Evolutionary conservation across 345 rosid genomes (phyloP).

Genomic region (Populus deltoides): DNA sequence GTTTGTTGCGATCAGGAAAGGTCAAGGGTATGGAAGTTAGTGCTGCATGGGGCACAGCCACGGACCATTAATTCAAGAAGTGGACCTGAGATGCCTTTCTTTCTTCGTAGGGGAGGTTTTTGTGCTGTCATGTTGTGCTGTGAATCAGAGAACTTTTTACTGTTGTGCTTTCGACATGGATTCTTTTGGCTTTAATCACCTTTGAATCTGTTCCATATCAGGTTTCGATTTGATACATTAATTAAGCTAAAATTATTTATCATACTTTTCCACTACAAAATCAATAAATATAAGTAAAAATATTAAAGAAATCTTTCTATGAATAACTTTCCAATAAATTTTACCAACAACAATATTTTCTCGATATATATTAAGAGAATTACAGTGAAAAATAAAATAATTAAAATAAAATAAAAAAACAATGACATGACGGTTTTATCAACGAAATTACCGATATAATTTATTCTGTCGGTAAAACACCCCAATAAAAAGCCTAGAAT

Average conservation of each 20-base stretch:
- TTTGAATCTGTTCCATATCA: conserved; percentile 19
- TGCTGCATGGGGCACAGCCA: background rate
- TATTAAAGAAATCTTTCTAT: too few species aligned
- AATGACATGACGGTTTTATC: rapidly evolving
- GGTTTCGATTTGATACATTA: background rate
- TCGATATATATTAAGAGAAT: too few species aligned
- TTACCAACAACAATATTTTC: too few species aligned
- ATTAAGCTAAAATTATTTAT: too few species aligned
- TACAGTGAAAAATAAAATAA: too few species aligned
- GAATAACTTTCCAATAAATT: too few species aligned
- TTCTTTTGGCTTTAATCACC: background rate
- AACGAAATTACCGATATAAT: too few species aligned
- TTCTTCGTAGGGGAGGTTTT: conserved; percentile 30
- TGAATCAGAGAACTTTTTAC: background rate
- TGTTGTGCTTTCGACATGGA: conserved; percentile 15
- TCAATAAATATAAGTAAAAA: too few species aligned
- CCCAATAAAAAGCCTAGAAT: too few species aligned
- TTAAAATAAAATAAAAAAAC: too few species aligned
- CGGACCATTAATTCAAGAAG: conserved; percentile 16
- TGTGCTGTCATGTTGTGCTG: background rate
- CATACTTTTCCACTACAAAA: too few species aligned
- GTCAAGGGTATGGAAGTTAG: conserved; percentile 6
- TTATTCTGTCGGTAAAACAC: too few species aligned
- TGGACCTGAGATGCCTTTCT: conserved; percentile 56
- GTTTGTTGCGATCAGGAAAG: background rate